These are phyloP conservation scores for Anthracocystis panici-leucophaei DNA, from an alignment of 1,284 basidiomycete genomes.

Conservation along the genomic window DNA sequence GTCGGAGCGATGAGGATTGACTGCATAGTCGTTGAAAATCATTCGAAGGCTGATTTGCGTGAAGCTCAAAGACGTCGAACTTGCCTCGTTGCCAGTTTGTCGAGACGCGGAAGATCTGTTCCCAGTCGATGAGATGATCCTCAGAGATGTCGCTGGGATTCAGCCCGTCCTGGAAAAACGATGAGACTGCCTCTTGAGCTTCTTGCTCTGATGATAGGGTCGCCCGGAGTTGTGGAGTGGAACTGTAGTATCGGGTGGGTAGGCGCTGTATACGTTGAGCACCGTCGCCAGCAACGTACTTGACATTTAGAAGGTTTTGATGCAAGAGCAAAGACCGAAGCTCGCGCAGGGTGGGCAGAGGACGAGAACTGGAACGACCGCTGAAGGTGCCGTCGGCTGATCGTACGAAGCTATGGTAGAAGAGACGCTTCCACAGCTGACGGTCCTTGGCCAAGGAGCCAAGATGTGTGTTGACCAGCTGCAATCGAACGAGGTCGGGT, in stretches of 20 bases:
- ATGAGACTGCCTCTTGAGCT: conserved; percentile 1
- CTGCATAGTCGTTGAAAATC: too few species aligned
- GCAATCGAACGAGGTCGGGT: conserved; percentile 25
- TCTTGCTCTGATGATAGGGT: background rate
- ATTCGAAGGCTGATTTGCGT: background rate
- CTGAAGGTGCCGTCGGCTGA: background rate
- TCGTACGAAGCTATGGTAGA: conserved; percentile 33
- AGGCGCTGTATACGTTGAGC: conserved; percentile 18
- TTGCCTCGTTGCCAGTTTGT: conserved; percentile 49
- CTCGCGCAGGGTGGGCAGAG: conserved; percentile 36
- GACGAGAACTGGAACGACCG: background rate
- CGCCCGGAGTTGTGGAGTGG: background rate
- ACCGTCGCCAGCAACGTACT: conserved; percentile 24
- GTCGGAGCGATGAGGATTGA: background rate
- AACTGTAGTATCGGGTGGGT: conserved; percentile 23
- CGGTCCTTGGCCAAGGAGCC: conserved; percentile 37
- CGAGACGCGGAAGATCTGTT: conserved; percentile 44
- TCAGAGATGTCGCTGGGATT: background rate
- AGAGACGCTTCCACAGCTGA: conserved; percentile 48
- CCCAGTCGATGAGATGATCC: conserved; percentile 43
- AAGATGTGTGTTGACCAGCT: conserved; percentile 28
- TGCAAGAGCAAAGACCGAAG: conserved; percentile 40
- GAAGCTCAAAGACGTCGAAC: conserved; percentile 40
- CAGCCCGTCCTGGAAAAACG: background rate
- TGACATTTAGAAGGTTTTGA: conserved; percentile 26